Evolutionary conservation across 148 eudicot species (phyloP).

Genomic region (Silene conica): DNA sequence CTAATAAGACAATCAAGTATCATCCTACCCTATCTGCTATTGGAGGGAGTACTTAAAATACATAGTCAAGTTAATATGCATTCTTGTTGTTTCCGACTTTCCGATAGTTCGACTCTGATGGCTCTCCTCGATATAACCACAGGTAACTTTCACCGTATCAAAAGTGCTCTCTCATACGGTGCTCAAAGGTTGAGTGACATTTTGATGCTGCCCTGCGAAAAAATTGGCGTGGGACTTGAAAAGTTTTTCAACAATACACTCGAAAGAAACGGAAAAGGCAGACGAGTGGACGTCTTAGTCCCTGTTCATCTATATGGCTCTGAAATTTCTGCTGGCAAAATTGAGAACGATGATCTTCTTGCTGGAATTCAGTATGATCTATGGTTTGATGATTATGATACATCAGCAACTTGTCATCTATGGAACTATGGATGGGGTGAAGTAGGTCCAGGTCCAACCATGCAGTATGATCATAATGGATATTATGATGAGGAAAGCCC

Average conservation of each 20-base stretch:
- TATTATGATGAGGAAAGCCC: slow-evolving; percentile 18
- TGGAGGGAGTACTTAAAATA: too few relatives aligned
- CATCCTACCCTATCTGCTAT: too few relatives aligned
- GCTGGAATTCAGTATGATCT: slow-evolving; percentile 26
- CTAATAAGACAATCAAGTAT: too few relatives aligned
- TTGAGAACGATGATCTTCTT: slow-evolving; percentile 22
- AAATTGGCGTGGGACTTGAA: slow-evolving; percentile 25
- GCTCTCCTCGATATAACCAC: slow-evolving; percentile 1
- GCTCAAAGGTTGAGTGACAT: slow-evolving; percentile 25
- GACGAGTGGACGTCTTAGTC: slow-evolving; percentile 27
- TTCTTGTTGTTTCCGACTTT: neutral
- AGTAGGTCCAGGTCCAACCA: slow-evolving; percentile 20
- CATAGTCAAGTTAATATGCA: too few relatives aligned
- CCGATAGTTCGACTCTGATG: neutral
- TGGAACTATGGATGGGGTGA: slow-evolving; percentile 29
- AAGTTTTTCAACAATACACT: slow-evolving; percentile 32
- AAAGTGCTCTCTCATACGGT: slow-evolving; percentile 34
- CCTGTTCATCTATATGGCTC: slow-evolving; percentile 25
- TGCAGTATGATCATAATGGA: slow-evolving; percentile 24
- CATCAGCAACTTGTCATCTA: slow-evolving; percentile 5
- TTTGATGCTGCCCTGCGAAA: slow-evolving; percentile 24
- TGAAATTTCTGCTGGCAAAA: slow-evolving; percentile 15
- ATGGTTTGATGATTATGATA: slow-evolving; percentile 30
- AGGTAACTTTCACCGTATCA: slow-evolving; percentile 38
- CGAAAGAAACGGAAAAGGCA: slow-evolving; percentile 27